These are phyloP conservation scores for Cantharellus cinnabarinus DNA, from an alignment of 768 basidiomycete species.

Conservation along the genomic window DNA sequence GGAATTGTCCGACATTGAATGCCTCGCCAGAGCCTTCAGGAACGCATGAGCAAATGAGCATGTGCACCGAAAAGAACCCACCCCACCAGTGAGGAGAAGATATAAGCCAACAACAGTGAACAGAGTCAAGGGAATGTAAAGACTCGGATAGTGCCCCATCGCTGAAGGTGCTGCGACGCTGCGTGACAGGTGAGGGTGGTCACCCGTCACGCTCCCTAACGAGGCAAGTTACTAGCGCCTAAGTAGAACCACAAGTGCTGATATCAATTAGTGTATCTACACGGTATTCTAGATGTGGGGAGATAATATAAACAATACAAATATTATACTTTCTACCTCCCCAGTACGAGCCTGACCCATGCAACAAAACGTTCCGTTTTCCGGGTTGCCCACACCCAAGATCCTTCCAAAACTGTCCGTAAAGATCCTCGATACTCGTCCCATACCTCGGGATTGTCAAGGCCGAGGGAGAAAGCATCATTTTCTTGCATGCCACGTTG, in stretches of 20 bases:
- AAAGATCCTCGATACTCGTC: constrained; percentile 2
- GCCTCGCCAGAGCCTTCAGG: constrained; percentile 60
- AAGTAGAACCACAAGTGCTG: neutral
- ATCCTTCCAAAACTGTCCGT: constrained; percentile 6
- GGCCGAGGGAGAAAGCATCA: neutral
- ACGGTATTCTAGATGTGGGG: neutral
- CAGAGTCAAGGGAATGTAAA: constrained; percentile 24
- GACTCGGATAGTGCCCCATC: constrained; percentile 6
- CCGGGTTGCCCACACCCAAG: constrained; percentile 7
- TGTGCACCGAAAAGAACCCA: neutral
- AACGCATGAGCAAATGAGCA: neutral
- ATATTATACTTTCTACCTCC: neutral
- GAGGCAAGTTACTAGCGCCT: neutral
- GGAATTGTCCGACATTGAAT: constrained; percentile 85
- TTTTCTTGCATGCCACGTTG: neutral
- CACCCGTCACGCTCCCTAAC: no score
- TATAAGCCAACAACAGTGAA: constrained; percentile 55
- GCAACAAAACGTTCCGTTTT: neutral
- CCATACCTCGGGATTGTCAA: neutral
- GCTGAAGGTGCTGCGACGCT: neutral
- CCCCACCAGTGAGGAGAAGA: constrained; percentile 71
- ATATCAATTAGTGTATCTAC: neutral
- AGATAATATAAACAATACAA: neutral
- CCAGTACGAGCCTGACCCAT: neutral
- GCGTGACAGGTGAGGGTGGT: neutral